A percentile compares a stretch with the other conserved stretches of the same genome.
These are phyloP conservation scores for Ploettnerulaceae sp. DNA, from an alignment of 2,329 filamentous ascomycete species.

Conservation along the genomic window DNA sequence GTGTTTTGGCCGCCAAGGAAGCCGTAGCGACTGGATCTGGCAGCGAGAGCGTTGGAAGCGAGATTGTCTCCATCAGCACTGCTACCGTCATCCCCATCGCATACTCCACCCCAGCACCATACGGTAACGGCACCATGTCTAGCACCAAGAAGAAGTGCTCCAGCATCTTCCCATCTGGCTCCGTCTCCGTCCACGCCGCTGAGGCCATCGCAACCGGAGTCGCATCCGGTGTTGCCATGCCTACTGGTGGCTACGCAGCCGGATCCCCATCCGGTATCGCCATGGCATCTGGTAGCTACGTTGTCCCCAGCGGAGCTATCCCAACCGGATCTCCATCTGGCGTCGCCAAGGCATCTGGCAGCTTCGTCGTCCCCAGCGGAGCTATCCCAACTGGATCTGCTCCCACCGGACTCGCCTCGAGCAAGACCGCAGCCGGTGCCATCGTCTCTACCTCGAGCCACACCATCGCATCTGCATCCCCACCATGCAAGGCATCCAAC, in stretches of 20 bases:
- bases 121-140: constrained; percentile 23
- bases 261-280: not conserved
- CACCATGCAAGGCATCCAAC: no score
- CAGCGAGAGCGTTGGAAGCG: no score
- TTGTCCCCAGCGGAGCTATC: no score
- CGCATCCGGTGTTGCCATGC: constrained; percentile 15
- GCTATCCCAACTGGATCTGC: no score
- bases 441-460: no score
- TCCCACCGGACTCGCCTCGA: no score
- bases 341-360: not conserved
- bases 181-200: no score
- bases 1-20: not conserved
- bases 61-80: constrained; percentile 22
- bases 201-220: no score
- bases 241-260: constrained; percentile 10
- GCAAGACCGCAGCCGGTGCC: no score
- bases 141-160: constrained; percentile 25
- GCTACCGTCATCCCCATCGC: constrained; percentile 28
- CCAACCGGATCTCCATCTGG: no score
- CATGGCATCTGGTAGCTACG: not conserved
- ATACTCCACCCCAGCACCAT: constrained; percentile 22
- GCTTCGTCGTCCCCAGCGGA: not conserved
- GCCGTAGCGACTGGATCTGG: constrained; percentile 1
- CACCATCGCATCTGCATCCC: no score
- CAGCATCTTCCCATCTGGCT: constrained; percentile 26